Percentiles rank a stretch among this genome's conserved stretches.
Evolutionary conservation across 768 basidiomycete species (phyloP).

Genomic region (Pluteus cervinus): DNA sequence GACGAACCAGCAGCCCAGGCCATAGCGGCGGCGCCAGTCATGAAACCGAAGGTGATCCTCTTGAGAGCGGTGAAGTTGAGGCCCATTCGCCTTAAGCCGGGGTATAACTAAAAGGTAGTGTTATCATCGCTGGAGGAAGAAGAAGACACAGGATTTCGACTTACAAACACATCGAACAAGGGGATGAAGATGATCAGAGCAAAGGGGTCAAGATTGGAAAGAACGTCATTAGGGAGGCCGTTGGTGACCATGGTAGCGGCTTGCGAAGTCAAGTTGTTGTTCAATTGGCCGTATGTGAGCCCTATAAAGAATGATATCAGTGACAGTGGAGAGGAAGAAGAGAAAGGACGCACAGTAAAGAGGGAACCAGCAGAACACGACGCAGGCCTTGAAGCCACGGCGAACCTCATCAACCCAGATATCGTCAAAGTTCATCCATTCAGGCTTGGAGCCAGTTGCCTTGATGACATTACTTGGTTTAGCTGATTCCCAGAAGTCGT

Average conservation of each 20-base stretch:
- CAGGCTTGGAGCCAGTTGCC: slow-evolving; percentile 35
- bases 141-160: too few species aligned
- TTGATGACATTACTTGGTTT: slow-evolving; percentile 68
- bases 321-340: slow-evolving; percentile 19
- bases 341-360: slow-evolving; percentile 49
- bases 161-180: slow-evolving; percentile 52
- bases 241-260: slow-evolving; percentile 72
- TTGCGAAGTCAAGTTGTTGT: slow-evolving; percentile 75
- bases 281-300: slow-evolving; percentile 74
- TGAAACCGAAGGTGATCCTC: slow-evolving; percentile 54
- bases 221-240: slow-evolving; percentile 69
- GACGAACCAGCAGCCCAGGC: slow-evolving; percentile 64
- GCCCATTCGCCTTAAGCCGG: slow-evolving; percentile 42
- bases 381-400: slow-evolving; percentile 69
- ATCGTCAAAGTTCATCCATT: slow-evolving; percentile 78
- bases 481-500: slow-evolving; percentile 70
- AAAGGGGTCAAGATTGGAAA: slow-evolving; percentile 75
- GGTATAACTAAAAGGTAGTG: slow-evolving; percentile 41
- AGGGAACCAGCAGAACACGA: slow-evolving; percentile 57
- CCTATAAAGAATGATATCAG: slow-evolving; percentile 28
- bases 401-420: slow-evolving; percentile 73
- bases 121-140: not conserved
- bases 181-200: slow-evolving; percentile 74
- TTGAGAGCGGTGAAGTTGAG: slow-evolving; percentile 55
- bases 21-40: slow-evolving; percentile 51